These are phyloP conservation scores for Hypoxylon fragiforme DNA, from an alignment of 495 filamentous ascomycete genomes.

Conservation along the genomic window DNA sequence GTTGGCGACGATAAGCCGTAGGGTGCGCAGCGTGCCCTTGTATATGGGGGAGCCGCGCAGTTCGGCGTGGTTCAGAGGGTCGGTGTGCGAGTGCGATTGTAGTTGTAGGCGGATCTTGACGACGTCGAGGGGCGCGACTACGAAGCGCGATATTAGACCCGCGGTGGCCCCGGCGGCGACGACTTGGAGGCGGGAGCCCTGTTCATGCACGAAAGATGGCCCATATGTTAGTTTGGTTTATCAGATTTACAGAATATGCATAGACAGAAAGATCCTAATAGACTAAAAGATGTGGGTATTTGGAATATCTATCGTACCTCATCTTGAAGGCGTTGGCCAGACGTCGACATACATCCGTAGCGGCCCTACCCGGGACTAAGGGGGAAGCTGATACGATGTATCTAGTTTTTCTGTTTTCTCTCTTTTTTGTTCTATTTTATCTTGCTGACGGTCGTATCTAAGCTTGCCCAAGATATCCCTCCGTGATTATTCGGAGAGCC, in stretches of 20 bases:
- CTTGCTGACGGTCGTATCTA: no score
- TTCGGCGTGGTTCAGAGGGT: conserved; percentile 58
- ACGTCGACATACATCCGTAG: conserved; percentile 70
- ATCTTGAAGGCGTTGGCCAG: conserved; percentile 81
- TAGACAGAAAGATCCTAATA: background rate
- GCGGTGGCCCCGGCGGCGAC: conserved; percentile 83
- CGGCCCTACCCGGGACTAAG: conserved; percentile 30
- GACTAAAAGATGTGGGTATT: no score
- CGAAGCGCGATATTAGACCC: conserved; percentile 90
- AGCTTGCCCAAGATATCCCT: no score
- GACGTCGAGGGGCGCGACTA: conserved; percentile 90
- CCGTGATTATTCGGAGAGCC: background rate
- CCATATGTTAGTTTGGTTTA: background rate
- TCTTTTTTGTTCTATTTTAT: no score
- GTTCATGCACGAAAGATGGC: background rate
- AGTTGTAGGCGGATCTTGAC: conserved; percentile 96
- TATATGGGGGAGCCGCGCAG: conserved; percentile 65
- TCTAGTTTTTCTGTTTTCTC: no score
- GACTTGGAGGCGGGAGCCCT: conserved; percentile 84
- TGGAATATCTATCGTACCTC: conserved; percentile 62
- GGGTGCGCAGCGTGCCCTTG: conserved; percentile 77
- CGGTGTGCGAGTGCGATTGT: conserved; percentile 77
- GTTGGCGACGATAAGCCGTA: conserved; percentile 70
- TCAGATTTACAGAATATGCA: background rate
- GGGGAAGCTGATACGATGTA: background rate